Conservation (phyloP, 73 alveolate species). For the Symbiodinium pilosum region DNA sequence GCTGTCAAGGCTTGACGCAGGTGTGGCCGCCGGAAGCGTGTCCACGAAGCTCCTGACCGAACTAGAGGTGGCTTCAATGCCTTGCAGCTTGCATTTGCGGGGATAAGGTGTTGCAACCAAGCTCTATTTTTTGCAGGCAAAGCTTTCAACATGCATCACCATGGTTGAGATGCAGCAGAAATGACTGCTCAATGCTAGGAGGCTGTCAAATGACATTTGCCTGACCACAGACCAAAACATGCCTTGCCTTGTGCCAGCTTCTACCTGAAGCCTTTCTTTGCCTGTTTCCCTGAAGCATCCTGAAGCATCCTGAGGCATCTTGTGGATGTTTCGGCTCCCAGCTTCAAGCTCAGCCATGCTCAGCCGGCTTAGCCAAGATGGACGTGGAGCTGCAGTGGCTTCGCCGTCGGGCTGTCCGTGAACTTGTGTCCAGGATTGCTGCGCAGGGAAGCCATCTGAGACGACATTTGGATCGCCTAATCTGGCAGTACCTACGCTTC, state of each 20-base stretch:
- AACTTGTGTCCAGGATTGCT: slow-evolving; percentile 33
- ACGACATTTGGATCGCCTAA: background rate
- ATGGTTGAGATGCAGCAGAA: slow-evolving; percentile 22
- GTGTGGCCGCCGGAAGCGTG: slow-evolving; percentile 22
- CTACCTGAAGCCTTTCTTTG: too few species aligned
- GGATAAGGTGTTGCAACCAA: background rate
- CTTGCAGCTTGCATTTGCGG: too few species aligned
- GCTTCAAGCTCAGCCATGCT: too few species aligned
- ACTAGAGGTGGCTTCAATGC: background rate
- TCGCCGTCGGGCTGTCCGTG: slow-evolving; percentile 32
- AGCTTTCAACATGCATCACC: slow-evolving; percentile 25
- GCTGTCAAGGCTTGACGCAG: background rate
- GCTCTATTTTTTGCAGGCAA: background rate
- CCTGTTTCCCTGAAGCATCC: too few species aligned
- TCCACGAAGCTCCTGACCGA: slow-evolving; percentile 1
- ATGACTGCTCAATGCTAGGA: too few species aligned
- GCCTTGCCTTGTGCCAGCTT: too few species aligned
- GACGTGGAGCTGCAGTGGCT: slow-evolving; percentile 31
- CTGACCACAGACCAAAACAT: too few species aligned
- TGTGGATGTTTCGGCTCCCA: too few species aligned
- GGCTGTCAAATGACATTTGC: too few species aligned
- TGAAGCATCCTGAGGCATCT: too few species aligned
- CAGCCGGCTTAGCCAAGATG: too few species aligned
- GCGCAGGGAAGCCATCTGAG: slow-evolving; percentile 17
- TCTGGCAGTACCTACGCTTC: slow-evolving; percentile 47